These are phyloP conservation scores for Phytophthora capsici DNA, from an alignment of 352 stramenopile genomes.

Conservation along the genomic window DNA sequence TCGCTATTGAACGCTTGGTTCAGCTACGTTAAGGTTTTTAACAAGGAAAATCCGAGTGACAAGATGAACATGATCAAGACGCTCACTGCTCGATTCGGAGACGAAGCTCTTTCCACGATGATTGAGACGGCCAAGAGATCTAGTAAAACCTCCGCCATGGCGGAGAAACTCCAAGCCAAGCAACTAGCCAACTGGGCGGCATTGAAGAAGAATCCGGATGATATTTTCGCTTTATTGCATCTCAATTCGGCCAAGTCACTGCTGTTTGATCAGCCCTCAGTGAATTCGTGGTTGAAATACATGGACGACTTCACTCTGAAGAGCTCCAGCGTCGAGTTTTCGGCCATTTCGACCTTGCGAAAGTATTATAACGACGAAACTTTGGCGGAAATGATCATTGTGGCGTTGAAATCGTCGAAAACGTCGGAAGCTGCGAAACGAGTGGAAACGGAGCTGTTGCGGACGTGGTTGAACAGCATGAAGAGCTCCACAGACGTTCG, in stretches of 20 bases:
- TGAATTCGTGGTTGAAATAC: conserved; percentile 7
- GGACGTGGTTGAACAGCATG: conserved; percentile 13
- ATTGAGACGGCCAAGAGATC: conserved; percentile 14
- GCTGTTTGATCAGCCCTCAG: conserved; percentile 2
- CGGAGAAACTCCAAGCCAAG: conserved; percentile 3
- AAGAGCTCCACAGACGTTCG: conserved; percentile 12
- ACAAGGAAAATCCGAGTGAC: conserved; percentile 10
- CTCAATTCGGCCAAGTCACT: conserved; percentile 6
- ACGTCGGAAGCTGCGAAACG: conserved; percentile 10
- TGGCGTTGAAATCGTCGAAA: background rate
- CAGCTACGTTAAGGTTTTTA: conserved; percentile 19
- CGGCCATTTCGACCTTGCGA: conserved; percentile 2
- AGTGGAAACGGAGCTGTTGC: conserved; percentile 15
- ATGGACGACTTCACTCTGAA: background rate
- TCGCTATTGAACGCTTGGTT: conserved; percentile 12
- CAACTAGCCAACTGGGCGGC: conserved; percentile 6
- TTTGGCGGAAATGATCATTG: conserved; percentile 4
- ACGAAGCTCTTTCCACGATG: conserved; percentile 14
- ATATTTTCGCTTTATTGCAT: conserved; percentile 4
- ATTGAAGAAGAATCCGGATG: conserved; percentile 2
- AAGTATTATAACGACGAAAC: background rate
- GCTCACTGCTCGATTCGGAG: conserved; percentile 11
- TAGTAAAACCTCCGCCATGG: background rate
- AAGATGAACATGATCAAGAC: conserved; percentile 6
- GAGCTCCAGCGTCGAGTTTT: background rate